Evolutionary conservation across 306 rosid species (phyloP).

Genomic region (Prunus padus): DNA sequence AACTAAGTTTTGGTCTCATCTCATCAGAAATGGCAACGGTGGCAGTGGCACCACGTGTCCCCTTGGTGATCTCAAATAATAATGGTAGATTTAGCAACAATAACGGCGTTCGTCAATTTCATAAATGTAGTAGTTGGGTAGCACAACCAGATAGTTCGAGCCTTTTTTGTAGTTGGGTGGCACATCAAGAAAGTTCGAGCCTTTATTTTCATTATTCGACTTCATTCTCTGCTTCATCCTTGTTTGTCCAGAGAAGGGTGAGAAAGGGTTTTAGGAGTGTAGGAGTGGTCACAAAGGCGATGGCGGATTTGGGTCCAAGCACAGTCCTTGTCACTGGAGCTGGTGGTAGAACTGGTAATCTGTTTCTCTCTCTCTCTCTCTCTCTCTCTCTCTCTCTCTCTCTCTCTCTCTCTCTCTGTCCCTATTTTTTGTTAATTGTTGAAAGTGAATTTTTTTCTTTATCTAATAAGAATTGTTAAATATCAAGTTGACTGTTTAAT

Average conservation of each 20-base stretch:
- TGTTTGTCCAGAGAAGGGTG: slow-evolving; percentile 1
- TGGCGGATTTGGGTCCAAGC: slow-evolving; percentile 51
- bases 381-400: neutral
- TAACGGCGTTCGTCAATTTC: slow-evolving; percentile 32
- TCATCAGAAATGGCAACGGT: slow-evolving; percentile 21
- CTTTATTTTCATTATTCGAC: slow-evolving; percentile 2
- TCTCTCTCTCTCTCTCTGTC: neutral
- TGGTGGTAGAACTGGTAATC: slow-evolving; percentile 83
- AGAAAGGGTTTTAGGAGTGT: slow-evolving; percentile 27
- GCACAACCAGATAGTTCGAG: too few species aligned
- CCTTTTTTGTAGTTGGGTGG: slow-evolving; percentile 15
- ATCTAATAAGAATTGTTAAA: slow-evolving; percentile 3
- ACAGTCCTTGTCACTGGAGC: slow-evolving; percentile 96
- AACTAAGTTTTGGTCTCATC: neutral
- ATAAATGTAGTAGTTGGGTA: too few species aligned
- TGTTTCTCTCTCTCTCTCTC: neutral
- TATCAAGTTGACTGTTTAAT: neutral
- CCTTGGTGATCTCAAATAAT: slow-evolving; percentile 26
- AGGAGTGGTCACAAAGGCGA: slow-evolving; percentile 37
- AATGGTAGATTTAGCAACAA: too few species aligned
- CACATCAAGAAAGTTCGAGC: slow-evolving; percentile 21
- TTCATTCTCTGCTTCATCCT: slow-evolving; percentile 18
- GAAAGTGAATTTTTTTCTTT: slow-evolving; percentile 11
- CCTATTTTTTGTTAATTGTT: slow-evolving; percentile 1
- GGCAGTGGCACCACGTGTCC: slow-evolving; percentile 78